These are phyloP conservation scores for Paralagenidium karlingii DNA, from an alignment of 352 stramenopile species.

Conservation along the genomic window DNA sequence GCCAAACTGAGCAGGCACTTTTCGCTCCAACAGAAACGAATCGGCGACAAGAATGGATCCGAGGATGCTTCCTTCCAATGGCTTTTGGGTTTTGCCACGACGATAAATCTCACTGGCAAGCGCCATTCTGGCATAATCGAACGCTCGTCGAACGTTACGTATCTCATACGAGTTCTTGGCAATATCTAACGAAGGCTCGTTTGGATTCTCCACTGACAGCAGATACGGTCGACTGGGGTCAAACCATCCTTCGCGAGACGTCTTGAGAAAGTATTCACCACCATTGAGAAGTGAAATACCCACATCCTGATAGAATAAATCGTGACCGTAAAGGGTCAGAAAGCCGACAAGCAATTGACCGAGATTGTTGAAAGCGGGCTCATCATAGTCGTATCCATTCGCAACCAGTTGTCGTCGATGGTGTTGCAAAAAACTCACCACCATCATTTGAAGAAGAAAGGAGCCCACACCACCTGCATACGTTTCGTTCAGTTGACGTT, in stretches of 20 bases:
- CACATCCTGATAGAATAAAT: slow-evolving; percentile 90
- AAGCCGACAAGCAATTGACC: slow-evolving; percentile 90
- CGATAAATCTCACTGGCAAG: slow-evolving; percentile 60
- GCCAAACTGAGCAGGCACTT: slow-evolving; percentile 36
- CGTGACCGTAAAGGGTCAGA: slow-evolving; percentile 89
- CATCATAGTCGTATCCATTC: slow-evolving; percentile 31
- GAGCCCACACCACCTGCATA: slow-evolving; percentile 90
- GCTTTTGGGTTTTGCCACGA: slow-evolving; percentile 35
- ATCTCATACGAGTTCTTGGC: slow-evolving; percentile 90
- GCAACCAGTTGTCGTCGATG: slow-evolving; percentile 44
- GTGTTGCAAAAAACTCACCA: slow-evolving; percentile 92
- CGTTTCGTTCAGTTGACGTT: slow-evolving; percentile 90
- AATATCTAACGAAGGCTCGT: slow-evolving; percentile 87
- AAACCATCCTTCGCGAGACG: slow-evolving; percentile 44
- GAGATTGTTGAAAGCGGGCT: slow-evolving; percentile 81
- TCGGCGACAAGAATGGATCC: slow-evolving; percentile 62
- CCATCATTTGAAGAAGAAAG: slow-evolving; percentile 92
- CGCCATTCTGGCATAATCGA: slow-evolving; percentile 77
- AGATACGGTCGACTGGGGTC: slow-evolving; percentile 67
- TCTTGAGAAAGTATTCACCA: slow-evolving; percentile 89
- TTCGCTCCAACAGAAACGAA: slow-evolving; percentile 42
- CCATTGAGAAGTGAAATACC: slow-evolving; percentile 88
- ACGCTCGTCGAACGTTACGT: slow-evolving; percentile 79
- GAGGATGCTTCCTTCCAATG: slow-evolving; percentile 48
- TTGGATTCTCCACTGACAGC: slow-evolving; percentile 91